phyloP scores from a whole-genome alignment of 1,284 basidiomycete species.

The Ganoderma leucocontextum region DNA sequence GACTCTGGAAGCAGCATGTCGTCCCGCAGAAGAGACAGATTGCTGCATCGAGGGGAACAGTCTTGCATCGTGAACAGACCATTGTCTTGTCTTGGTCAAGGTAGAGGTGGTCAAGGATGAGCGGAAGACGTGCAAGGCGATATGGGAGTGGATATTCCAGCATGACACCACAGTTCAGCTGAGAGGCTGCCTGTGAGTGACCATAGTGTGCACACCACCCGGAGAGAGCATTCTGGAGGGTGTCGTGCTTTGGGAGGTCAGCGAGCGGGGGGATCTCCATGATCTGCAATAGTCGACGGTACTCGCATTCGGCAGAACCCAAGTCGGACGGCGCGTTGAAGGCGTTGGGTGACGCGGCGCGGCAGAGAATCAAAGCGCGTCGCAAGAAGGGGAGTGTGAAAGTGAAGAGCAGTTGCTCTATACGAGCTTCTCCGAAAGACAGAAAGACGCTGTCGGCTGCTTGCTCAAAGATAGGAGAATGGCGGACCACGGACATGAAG shows the following conservation, averaged over 20 bases:
- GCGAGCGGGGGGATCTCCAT: constrained; percentile 83
- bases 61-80: constrained; percentile 82
- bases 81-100: constrained; percentile 73
- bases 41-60: constrained; percentile 86
- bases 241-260: constrained; percentile 81
- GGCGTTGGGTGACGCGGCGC: constrained; percentile 73
- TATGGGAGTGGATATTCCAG: constrained; percentile 90
- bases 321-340: constrained; percentile 57
- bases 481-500: constrained; percentile 83
- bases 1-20: constrained; percentile 90
- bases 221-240: constrained; percentile 81
- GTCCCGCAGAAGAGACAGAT: constrained; percentile 93
- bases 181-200: constrained; percentile 75
- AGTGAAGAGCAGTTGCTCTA: constrained; percentile 89
- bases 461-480: constrained; percentile 82
- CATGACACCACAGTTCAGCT: constrained; percentile 76
- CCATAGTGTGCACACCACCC: constrained; percentile 88
- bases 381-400: constrained; percentile 96
- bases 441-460: constrained; percentile 80
- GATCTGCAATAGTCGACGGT: constrained; percentile 78
- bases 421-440: constrained; percentile 78
- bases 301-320: constrained; percentile 64
- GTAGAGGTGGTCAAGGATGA: constrained; percentile 86
- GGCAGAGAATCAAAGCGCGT: constrained; percentile 86
- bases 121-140: constrained; percentile 84